A percentile compares a stretch with the other conserved stretches of the same genome.
These are phyloP conservation scores for Austroboletus rostrupii DNA, from an alignment of 1,284 basidiomycete species.

Conservation along the genomic window DNA sequence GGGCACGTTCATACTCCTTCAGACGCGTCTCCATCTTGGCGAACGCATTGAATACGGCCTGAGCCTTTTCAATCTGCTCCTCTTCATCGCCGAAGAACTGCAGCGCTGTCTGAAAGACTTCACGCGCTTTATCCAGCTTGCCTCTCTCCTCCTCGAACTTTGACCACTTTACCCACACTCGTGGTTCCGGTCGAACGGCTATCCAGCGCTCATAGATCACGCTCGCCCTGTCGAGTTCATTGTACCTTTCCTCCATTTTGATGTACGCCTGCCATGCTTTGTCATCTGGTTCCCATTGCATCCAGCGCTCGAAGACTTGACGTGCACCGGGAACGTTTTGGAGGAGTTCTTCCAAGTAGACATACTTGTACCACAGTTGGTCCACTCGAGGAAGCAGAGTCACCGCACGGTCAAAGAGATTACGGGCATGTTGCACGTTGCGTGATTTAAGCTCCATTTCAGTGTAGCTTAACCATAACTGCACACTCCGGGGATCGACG, in stretches of 20 bases:
- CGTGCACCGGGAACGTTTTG: constrained; percentile 94
- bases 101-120: constrained; percentile 95
- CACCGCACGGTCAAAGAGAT: constrained; percentile 95
- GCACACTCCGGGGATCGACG: constrained; percentile 84
- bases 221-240: constrained; percentile 89
- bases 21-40: constrained; percentile 96
- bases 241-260: constrained; percentile 93
- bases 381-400: constrained; percentile 94
- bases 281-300: constrained; percentile 99
- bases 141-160: constrained; percentile 96
- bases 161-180: constrained; percentile 96
- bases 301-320: constrained; percentile 98
- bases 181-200: constrained; percentile 87
- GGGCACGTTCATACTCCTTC: constrained; percentile 94
- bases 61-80: constrained; percentile 95
- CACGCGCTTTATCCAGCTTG: constrained; percentile 84
- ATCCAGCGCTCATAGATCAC: constrained; percentile 95
- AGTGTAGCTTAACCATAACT: constrained; percentile 95
- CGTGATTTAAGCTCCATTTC: constrained; percentile 97
- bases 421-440: constrained; percentile 95
- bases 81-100: constrained; percentile 98
- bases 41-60: constrained; percentile 93
- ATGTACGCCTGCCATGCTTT: constrained; percentile 99
- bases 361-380: constrained; percentile 97
- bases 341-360: constrained; percentile 95